Percentiles rank a stretch among this genome's conserved stretches.
phyloP scores from a whole-genome alignment of 176 grass and related monocot species.

The Hordeum marinum region DNA sequence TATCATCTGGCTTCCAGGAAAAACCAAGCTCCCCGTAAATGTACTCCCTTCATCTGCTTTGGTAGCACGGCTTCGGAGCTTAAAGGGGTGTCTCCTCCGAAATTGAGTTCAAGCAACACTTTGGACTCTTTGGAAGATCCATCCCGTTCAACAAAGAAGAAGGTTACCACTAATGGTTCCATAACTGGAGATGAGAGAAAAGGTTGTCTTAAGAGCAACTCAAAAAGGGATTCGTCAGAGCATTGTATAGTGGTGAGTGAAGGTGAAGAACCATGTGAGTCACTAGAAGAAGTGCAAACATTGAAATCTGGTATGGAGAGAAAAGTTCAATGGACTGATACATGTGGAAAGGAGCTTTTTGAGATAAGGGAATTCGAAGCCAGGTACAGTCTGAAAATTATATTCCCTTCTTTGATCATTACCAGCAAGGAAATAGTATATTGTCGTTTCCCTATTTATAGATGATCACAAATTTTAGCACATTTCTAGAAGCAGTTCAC shows the following conservation, averaged over 20 bases:
- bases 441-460: not conserved
- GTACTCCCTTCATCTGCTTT: conserved; percentile 77
- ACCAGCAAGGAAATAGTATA: not conserved
- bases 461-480: not conserved
- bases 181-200: conserved; percentile 41
- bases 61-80: conserved; percentile 44
- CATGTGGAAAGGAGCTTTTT: conserved; percentile 89
- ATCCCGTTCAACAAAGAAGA: conserved; percentile 34
- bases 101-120: conserved; percentile 19
- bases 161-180: conserved; percentile 13
- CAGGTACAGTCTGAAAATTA: conserved; percentile 46
- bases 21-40: conserved; percentile 49
- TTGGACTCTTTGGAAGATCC: conserved; percentile 33
- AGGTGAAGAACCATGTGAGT: conserved; percentile 57
- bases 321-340: conserved; percentile 98
- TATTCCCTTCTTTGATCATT: not conserved
- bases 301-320: conserved; percentile 63
- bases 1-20: conserved; percentile 58
- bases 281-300: conserved; percentile 71
- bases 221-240: conserved; percentile 64
- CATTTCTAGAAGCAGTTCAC: conserved; percentile 7
- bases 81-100: conserved; percentile 49
- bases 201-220: conserved; percentile 82
- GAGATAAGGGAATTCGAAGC: conserved; percentile 97
- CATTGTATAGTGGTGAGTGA: conserved; percentile 47